Evolutionary conservation across 2,329 filamentous ascomycete species (phyloP).

Genomic region (Aspergillus ibericus): DNA sequence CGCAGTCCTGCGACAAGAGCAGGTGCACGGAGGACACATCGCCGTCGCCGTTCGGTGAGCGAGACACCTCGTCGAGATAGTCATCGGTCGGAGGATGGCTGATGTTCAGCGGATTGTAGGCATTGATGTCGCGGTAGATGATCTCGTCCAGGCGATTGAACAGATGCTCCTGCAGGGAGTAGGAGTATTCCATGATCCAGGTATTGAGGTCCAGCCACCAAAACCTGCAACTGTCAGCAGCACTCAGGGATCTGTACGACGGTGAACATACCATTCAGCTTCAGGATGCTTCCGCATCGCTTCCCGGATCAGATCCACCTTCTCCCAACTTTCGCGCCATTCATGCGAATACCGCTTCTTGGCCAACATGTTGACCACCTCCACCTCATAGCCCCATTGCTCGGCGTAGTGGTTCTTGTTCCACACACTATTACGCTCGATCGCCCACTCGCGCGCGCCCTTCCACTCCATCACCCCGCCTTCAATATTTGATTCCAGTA

Average conservation of each 20-base stretch:
- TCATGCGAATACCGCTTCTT: constrained; percentile 99
- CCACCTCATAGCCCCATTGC: constrained; percentile 90
- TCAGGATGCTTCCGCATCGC: constrained; percentile 90
- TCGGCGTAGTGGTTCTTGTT: constrained; percentile 90
- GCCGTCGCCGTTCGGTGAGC: constrained; percentile 74
- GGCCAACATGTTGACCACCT: constrained; percentile 97
- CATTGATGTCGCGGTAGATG: constrained; percentile 93
- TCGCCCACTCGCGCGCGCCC: constrained; percentile 93
- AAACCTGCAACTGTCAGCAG: constrained; percentile 63
- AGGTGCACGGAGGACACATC: constrained; percentile 78
- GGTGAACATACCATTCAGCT: constrained; percentile 78
- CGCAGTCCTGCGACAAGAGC: constrained; percentile 87
- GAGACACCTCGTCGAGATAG: constrained; percentile 74
- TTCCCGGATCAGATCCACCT: constrained; percentile 88
- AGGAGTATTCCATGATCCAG: constrained; percentile 93
- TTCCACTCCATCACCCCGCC: constrained; percentile 99
- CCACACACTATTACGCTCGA: constrained; percentile 90
- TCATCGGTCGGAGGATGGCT: constrained; percentile 72
- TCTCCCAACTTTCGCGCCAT: constrained; percentile 99
- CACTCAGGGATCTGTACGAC: not conserved
- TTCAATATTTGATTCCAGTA: constrained; percentile 88
- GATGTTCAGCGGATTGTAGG: constrained; percentile 93
- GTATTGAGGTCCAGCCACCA: constrained; percentile 99
- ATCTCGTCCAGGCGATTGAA: constrained; percentile 75
- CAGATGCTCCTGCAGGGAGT: constrained; percentile 85